A percentile compares a stretch with the other conserved stretches of the same genome.
phyloP scores from a whole-genome alignment of 1,284 basidiomycete genomes.

The Athelia psychrophila region DNA sequence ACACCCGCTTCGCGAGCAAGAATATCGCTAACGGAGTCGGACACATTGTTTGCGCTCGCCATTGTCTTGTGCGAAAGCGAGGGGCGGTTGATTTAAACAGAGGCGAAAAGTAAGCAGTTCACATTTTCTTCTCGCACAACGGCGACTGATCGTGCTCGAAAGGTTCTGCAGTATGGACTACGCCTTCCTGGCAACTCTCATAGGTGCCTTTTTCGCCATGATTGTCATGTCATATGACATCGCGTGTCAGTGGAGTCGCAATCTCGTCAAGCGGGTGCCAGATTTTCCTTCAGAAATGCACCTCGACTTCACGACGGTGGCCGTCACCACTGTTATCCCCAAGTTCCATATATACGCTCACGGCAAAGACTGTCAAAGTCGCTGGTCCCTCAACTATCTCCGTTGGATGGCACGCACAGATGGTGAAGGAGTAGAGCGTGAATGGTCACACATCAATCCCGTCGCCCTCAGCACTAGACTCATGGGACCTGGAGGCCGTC shows the following conservation, averaged over 20 bases:
- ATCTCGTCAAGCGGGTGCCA: neutral
- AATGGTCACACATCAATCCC: conserved; percentile 12
- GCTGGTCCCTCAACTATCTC: conserved; percentile 11
- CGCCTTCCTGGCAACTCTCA: neutral
- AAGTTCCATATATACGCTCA: conserved; percentile 9
- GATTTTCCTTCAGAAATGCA: neutral
- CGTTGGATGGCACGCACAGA: conserved; percentile 9
- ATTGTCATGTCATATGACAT: conserved; percentile 5
- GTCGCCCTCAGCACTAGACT: conserved; percentile 8
- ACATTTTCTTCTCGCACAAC: neutral
- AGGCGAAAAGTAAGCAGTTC: conserved; percentile 8
- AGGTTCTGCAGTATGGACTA: conserved; percentile 4
- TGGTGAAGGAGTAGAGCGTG: conserved; percentile 13
- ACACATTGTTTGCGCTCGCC: conserved; percentile 2
- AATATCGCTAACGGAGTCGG: neutral
- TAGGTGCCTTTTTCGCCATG: neutral
- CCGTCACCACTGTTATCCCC: conserved; percentile 1
- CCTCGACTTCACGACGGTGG: neutral
- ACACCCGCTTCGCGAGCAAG: neutral
- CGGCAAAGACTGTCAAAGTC: conserved; percentile 5
- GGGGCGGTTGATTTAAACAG: conserved; percentile 10
- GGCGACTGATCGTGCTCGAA: neutral
- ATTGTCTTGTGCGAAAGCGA: conserved; percentile 9
- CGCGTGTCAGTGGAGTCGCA: conserved; percentile 2
- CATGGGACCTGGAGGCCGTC: conserved; percentile 11